Evolutionary conservation across 805 yeast species (phyloP).

Genomic region (Kodamaea kaohsiungensis): DNA sequence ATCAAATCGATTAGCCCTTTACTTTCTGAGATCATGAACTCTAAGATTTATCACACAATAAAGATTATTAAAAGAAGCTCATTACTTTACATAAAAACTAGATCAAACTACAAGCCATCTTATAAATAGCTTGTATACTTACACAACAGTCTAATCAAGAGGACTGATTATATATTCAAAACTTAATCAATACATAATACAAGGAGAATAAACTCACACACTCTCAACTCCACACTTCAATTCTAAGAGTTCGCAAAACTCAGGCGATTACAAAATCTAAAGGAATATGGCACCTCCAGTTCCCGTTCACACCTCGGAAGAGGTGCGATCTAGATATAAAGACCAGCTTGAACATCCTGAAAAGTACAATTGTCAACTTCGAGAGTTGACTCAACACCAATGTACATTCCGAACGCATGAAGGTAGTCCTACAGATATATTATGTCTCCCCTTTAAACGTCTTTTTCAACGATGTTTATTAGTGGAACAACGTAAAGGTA

Average conservation of each 20-base stretch:
- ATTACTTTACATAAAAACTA: too few relatives aligned
- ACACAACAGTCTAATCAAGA: too few relatives aligned
- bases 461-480: conserved; percentile 42
- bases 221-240: not conserved
- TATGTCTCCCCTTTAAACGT: conserved; percentile 45
- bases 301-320: conserved; percentile 35
- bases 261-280: not conserved
- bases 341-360: conserved; percentile 31
- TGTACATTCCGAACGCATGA: conserved; percentile 38
- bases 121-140: too few relatives aligned
- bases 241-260: not conserved
- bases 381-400: conserved; percentile 40
- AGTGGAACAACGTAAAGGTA: conserved; percentile 28
- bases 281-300: conserved; percentile 45
- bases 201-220: too few relatives aligned
- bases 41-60: too few relatives aligned
- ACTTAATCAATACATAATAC: too few relatives aligned
- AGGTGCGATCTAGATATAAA: conserved; percentile 27
- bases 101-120: too few relatives aligned
- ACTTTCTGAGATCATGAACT: too few relatives aligned
- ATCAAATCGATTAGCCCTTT: too few relatives aligned
- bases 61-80: too few relatives aligned
- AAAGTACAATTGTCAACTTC: conserved; percentile 34
- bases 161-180: too few relatives aligned
- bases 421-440: conserved; percentile 31